Percentiles rank a stretch among this genome's conserved stretches.
phyloP scores from a whole-genome alignment of 2,329 filamentous ascomycete genomes.

The Colletotrichum brevisporum region DNA sequence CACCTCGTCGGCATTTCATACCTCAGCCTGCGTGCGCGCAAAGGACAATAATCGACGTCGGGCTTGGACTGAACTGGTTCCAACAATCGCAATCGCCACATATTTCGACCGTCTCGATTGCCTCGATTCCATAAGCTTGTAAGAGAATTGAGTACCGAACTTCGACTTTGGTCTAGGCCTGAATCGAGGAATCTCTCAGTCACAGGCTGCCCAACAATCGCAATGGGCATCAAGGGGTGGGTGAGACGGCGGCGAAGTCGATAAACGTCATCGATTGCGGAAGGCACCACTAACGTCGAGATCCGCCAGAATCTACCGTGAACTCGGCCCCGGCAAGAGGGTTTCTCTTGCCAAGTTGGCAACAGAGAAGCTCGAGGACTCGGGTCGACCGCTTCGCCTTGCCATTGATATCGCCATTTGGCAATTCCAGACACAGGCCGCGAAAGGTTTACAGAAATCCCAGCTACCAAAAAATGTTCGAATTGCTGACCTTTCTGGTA shows the following conservation, averaged over 20 bases:
- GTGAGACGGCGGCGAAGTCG: conserved; percentile 29
- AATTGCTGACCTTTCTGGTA: conserved; percentile 45
- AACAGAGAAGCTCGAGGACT: conserved; percentile 79
- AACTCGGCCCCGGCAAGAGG: conserved; percentile 85
- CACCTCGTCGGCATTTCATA: too few species aligned
- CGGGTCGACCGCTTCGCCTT: conserved; percentile 81
- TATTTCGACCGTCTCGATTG: too few species aligned
- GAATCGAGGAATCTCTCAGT: too few species aligned
- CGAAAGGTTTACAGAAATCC: conserved; percentile 67
- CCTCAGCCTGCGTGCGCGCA: too few species aligned
- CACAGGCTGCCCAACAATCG: background rate
- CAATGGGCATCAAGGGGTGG: conserved; percentile 78
- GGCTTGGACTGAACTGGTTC: too few species aligned
- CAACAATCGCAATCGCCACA: too few species aligned
- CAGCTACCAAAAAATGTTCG: too few species aligned
- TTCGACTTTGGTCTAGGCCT: too few species aligned
- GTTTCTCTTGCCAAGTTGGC: conserved; percentile 88
- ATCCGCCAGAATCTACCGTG: conserved; percentile 81
- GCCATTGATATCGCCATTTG: conserved; percentile 97
- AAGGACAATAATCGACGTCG: too few species aligned
- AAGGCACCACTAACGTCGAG: too few species aligned
- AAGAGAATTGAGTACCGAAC: too few species aligned
- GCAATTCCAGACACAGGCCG: conserved; percentile 93
- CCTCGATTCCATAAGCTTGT: too few species aligned
- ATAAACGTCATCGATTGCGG: background rate